Evolutionary conservation across 2,329 filamentous ascomycete genomes (phyloP), one percentile per base, ranked within the genome.

Genomic region (Ophiostoma pallidulum): DNA sequence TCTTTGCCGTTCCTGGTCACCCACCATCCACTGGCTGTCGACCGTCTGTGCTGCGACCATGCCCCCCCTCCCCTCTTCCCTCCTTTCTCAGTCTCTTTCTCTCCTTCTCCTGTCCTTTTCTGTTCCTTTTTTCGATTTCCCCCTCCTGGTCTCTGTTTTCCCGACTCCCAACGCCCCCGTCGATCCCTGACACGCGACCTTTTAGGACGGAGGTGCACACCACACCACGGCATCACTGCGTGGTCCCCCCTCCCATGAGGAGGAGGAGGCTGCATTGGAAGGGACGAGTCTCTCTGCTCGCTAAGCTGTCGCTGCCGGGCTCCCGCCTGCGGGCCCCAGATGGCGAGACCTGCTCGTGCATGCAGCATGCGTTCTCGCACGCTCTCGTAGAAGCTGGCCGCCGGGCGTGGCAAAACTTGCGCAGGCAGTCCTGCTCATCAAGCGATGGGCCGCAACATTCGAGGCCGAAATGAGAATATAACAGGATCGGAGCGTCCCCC

Each of bases 141-240:
- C 20, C 42, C 10, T n/a, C n/a, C n/a, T n/a, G n/a, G n/a, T n/a
- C n/a, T n/a, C n/a, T n/a, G n/a, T n/a, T n/a, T n/a, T n/a, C n/a
- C n/a, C n/a, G n/a, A n/a, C n/a, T n/a, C n/a, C n/a, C n/a, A n/a
- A n/a, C n/a, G n/a, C n/a, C 22, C 19, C 35, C 35, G 39, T 42
- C 45, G 46, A 48, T 43, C 46, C 39, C 46, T 43, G 46, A 39
- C 33, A 48, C 46, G 46, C 46, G 46, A 48, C 46, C 26, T 39
- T n/a, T n/a, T 33, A 20, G 41, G 28, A 41, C 37, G 36, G 43
- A 24, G 36, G 18, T 22, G 24, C 19, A 18, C 24, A 38, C 20
- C 29, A 16, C 24, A 5, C 24, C 10, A 5, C 24, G 24, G 24
- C 5, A 10, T 10, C 24, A 28, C n/a, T n/a, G n/a, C n/a, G n/a